These are phyloP conservation scores for Coemansia sp. DNA, from an alignment of 192 early-diverging fungal genomes.

Conservation along the genomic window DNA sequence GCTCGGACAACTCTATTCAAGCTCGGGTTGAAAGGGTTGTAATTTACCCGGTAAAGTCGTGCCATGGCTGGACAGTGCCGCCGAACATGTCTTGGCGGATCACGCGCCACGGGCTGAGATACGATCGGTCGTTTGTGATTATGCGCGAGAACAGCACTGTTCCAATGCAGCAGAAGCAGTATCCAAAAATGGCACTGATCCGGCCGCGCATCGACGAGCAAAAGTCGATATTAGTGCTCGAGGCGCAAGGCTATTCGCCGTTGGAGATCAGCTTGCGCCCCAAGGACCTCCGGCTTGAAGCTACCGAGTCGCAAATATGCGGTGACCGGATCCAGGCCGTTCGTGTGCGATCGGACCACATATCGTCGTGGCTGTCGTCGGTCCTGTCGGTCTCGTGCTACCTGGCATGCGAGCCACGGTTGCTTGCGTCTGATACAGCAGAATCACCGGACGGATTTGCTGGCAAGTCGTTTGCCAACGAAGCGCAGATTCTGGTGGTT, in stretches of 20 bases:
- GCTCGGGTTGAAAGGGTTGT: constrained; percentile 27
- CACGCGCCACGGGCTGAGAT: constrained; percentile 28
- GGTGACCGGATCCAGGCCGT: constrained; percentile 16
- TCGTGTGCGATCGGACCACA: constrained; percentile 18
- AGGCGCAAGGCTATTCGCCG: constrained; percentile 28
- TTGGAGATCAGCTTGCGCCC: constrained; percentile 31
- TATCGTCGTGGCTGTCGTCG: constrained; percentile 49
- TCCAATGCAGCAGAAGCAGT: constrained; percentile 67
- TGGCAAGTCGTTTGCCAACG: constrained; percentile 62
- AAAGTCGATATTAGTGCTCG: constrained; percentile 45
- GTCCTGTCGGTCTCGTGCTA: constrained; percentile 50
- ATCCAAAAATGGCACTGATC: constrained; percentile 63
- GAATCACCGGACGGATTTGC: not conserved
- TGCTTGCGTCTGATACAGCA: not conserved
- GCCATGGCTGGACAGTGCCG: constrained; percentile 54
- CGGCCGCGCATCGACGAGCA: constrained; percentile 46
- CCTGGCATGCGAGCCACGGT: constrained; percentile 43
- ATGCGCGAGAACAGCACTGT: constrained; percentile 37
- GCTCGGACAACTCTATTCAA: not conserved
- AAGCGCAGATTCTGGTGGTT: constrained; percentile 68
- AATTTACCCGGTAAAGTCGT: constrained; percentile 80
- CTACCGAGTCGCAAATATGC: constrained; percentile 25
- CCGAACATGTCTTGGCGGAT: constrained; percentile 23
- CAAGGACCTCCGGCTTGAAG: constrained; percentile 19
- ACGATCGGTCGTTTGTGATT: constrained; percentile 39